Conservation (phyloP, 2,329 filamentous ascomycete genomes). For the Penicillium sp. region DNA sequence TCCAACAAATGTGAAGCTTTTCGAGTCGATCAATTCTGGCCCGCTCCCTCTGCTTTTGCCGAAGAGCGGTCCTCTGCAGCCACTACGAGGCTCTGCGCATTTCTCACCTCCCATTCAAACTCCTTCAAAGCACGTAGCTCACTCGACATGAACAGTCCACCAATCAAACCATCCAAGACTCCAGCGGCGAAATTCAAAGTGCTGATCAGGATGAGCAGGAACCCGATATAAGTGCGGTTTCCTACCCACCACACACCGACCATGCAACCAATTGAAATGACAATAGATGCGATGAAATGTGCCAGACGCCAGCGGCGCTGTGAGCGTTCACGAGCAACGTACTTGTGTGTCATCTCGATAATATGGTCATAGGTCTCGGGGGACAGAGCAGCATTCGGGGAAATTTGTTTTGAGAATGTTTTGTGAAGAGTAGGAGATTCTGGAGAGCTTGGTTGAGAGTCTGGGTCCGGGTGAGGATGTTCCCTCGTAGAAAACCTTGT, state of each 20-base stretch:
- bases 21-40: not conserved
- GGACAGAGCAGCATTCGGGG: slow-evolving; percentile 39
- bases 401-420: slow-evolving; percentile 16
- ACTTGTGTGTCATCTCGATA: slow-evolving; percentile 67
- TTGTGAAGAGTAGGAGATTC: slow-evolving; percentile 16
- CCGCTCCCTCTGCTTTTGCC: not conserved
- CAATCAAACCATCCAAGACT: slow-evolving; percentile 80
- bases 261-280: slow-evolving; percentile 71
- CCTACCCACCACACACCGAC: slow-evolving; percentile 81
- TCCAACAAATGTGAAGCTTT: too few species aligned
- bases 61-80: slow-evolving; percentile 12
- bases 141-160: slow-evolving; percentile 79
- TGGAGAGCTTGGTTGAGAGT: slow-evolving; percentile 5
- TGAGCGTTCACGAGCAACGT: slow-evolving; percentile 67
- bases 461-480: slow-evolving; percentile 3
- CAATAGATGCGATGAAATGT: slow-evolving; percentile 71
- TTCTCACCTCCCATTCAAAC: slow-evolving; percentile 89
- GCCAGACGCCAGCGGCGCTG: slow-evolving; percentile 71
- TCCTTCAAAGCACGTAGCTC: slow-evolving; percentile 83
- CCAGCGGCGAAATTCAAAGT: slow-evolving; percentile 76
- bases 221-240: slow-evolving; percentile 71
- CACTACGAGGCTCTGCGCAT: slow-evolving; percentile 52
- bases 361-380: slow-evolving; percentile 69
- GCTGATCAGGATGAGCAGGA: slow-evolving; percentile 76
- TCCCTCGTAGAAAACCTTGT: slow-evolving; percentile 39